Conservation (phyloP, 345 rosid genomes). For the Moricandia moricandioides region DNA sequence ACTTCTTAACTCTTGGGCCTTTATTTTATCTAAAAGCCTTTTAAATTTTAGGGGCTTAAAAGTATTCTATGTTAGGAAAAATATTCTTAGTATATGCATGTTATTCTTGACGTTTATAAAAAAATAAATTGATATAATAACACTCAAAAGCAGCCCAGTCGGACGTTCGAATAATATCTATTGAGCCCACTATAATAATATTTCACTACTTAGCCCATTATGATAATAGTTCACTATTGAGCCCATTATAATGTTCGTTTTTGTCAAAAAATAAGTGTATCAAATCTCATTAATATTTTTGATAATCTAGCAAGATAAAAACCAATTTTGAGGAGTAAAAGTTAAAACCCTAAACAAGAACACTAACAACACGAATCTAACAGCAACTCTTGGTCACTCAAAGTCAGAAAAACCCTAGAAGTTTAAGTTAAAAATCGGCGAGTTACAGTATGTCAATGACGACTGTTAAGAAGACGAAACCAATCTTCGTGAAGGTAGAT, state of each 20-base stretch:
- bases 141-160: neutral
- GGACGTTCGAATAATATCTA: neutral
- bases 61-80: neutral
- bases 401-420: neutral
- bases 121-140: neutral
- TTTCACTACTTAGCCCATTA: neutral
- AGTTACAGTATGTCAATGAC: neutral
- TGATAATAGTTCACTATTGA: too few species aligned
- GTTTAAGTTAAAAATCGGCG: neutral
- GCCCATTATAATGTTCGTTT: neutral
- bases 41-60: neutral
- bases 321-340: neutral
- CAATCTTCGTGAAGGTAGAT: constrained; percentile 60
- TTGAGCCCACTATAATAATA: neutral
- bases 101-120: neutral
- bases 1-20: neutral
- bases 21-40: neutral
- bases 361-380: neutral
- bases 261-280: too few species aligned
- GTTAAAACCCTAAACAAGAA: neutral
- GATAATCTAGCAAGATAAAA: neutral
- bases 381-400: neutral
- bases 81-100: neutral
- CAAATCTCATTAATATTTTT: too few species aligned
- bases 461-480: constrained; percentile 39